Evolutionary conservation across 345 rosid genomes (phyloP).

Genomic region (Aethionema arabicum): DNA sequence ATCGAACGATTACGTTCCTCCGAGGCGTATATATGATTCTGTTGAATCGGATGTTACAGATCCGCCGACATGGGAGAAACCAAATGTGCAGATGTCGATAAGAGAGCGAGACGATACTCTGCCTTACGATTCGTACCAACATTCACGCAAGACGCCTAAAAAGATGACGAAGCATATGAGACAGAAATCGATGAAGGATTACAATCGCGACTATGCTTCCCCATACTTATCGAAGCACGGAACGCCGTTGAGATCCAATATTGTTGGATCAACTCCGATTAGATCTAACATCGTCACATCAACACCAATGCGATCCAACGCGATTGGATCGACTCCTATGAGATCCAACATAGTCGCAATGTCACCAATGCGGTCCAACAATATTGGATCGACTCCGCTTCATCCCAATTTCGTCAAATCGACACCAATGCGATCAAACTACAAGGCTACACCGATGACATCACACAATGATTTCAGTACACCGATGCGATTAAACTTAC

Average conservation of each 20-base stretch:
- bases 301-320: constrained; percentile 8
- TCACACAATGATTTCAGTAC: constrained; percentile 28
- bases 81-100: not conserved
- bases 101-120: not conserved
- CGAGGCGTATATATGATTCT: constrained; percentile 16
- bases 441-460: constrained; percentile 33
- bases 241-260: constrained; percentile 38
- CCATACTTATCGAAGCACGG: constrained; percentile 37
- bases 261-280: constrained; percentile 27
- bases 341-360: constrained; percentile 12
- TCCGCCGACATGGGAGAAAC: constrained; percentile 4
- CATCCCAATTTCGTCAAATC: constrained; percentile 25
- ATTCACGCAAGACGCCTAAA: constrained; percentile 27
- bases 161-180: not conserved
- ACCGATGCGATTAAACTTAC: constrained; percentile 32
- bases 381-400: constrained; percentile 26
- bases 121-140: constrained; percentile 6
- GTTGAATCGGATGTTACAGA: constrained; percentile 27
- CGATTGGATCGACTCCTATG: constrained; percentile 26
- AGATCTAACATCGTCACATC: constrained; percentile 20
- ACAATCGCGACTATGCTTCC: constrained; percentile 20
- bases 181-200: constrained; percentile 7
- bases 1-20: not conserved
- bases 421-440: constrained; percentile 30
- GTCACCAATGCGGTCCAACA: constrained; percentile 29